These are phyloP conservation scores for Ramichloridium luteum DNA, from an alignment of 2,329 filamentous ascomycete genomes.

Conservation along the genomic window DNA sequence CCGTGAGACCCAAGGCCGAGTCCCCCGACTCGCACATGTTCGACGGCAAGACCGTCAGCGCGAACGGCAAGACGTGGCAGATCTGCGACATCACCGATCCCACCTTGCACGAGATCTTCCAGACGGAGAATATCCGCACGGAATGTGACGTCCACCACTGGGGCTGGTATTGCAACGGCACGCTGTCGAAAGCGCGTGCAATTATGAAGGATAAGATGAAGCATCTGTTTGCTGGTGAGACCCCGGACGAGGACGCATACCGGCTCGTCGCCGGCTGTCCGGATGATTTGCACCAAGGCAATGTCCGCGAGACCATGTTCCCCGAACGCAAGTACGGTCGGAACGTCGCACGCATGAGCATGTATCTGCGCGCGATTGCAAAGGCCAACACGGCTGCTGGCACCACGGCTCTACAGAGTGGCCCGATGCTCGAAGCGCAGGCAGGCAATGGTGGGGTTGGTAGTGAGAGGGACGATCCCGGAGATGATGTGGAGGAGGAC, in stretches of 20 bases:
- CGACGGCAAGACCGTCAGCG: conserved; percentile 60
- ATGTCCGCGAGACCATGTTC: conserved; percentile 7
- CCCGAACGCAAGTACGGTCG: background rate
- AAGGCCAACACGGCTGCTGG: no score
- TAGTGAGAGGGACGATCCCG: no score
- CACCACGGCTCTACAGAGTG: no score
- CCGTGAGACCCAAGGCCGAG: conserved; percentile 11
- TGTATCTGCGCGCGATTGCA: background rate
- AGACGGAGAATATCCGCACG: conserved; percentile 40
- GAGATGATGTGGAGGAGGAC: no score
- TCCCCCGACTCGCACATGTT: conserved; percentile 58
- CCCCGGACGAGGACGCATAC: conserved; percentile 21
- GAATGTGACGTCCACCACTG: conserved; percentile 43
- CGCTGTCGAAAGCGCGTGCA: conserved; percentile 70
- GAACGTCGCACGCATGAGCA: background rate
- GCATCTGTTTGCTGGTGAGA: conserved; percentile 26
- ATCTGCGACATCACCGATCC: conserved; percentile 84
- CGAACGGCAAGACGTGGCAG: conserved; percentile 87
- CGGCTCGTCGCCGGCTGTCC: conserved; percentile 11
- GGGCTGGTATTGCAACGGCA: conserved; percentile 76
- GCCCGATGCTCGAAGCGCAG: no score
- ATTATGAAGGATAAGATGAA: conserved; percentile 79
- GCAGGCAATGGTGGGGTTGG: no score
- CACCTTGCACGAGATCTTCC: conserved; percentile 53
- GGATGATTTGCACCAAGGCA: conserved; percentile 10